Percentiles rank a stretch among this genome's conserved stretches.
These are phyloP conservation scores for Neoboletus magnificus DNA, from an alignment of 768 basidiomycete genomes.

Conservation along the genomic window DNA sequence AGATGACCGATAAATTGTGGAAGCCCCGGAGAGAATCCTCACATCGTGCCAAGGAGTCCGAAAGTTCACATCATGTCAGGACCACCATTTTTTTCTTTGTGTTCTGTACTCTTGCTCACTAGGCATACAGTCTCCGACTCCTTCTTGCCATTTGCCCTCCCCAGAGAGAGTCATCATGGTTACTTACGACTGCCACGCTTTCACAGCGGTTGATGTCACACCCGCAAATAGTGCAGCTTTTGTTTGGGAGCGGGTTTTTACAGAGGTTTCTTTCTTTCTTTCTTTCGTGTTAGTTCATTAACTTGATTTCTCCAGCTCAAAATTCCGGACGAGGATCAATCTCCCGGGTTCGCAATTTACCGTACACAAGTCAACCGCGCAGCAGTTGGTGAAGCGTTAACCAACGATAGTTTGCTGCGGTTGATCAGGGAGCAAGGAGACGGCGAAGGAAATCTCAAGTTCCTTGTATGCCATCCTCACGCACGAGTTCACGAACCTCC, in stretches of 20 bases:
- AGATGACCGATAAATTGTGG: constrained; percentile 29
- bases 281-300: constrained; percentile 2
- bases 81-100: constrained; percentile 1
- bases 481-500: constrained; percentile 56
- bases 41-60: constrained; percentile 26
- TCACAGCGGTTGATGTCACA: constrained; percentile 68
- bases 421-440: constrained; percentile 75
- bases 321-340: constrained; percentile 81
- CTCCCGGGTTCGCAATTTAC: constrained; percentile 68
- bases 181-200: constrained; percentile 74
- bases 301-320: constrained; percentile 48
- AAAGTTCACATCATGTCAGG: constrained; percentile 26
- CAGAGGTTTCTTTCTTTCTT: constrained; percentile 51
- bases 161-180: constrained; percentile 53
- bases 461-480: constrained; percentile 69
- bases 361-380: constrained; percentile 82
- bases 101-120: constrained; percentile 5
- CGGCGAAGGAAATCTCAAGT: constrained; percentile 75
- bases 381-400: constrained; percentile 70
- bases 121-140: constrained; percentile 29
- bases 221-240: constrained; percentile 60
- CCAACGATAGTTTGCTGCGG: constrained; percentile 65
- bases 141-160: constrained; percentile 28
- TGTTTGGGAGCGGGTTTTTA: constrained; percentile 78
- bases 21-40: constrained; percentile 29